A percentile compares a stretch with the other conserved stretches of the same genome.
Conservation (phyloP, 2,329 filamentous ascomycete genomes). For the Fusarium metavorans region DNA sequence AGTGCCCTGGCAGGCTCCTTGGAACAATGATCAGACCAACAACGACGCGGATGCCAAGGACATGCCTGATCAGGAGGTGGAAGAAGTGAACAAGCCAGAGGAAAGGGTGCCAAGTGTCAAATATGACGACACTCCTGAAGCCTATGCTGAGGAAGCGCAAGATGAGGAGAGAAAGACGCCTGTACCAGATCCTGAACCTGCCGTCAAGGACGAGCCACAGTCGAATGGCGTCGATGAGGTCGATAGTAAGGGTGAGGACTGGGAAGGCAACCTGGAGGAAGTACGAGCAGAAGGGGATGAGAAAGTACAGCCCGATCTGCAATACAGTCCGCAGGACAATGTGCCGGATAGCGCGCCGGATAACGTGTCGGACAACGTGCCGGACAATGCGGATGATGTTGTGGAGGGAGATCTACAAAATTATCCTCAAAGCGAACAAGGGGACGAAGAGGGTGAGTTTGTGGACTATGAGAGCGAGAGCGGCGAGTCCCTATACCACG, state of each 20-base stretch:
- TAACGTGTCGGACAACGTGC: constrained; percentile 46
- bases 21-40: constrained; percentile 19
- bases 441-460: constrained; percentile 51
- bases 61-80: background rate
- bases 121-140: constrained; percentile 13
- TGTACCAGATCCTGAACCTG: constrained; percentile 15
- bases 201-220: constrained; percentile 25
- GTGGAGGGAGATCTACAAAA: constrained; percentile 24
- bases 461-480: constrained; percentile 69
- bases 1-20: constrained; percentile 27
- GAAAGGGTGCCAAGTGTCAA: constrained; percentile 14
- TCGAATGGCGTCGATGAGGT: constrained; percentile 42
- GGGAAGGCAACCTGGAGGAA: constrained; percentile 22
- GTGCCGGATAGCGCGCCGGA: constrained; percentile 26
- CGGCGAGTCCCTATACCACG: constrained; percentile 73
- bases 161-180: background rate
- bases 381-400: background rate
- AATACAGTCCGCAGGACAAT: constrained; percentile 37
- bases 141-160: background rate
- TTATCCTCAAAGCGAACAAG: constrained; percentile 51
- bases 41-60: constrained; percentile 23
- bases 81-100: constrained; percentile 18
- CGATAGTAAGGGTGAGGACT: constrained; percentile 47
- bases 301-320: constrained; percentile 2
- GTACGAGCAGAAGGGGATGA: constrained; percentile 40